phyloP scores from a whole-genome alignment of 1,284 basidiomycete species.

The Tylopilus sp. region DNA sequence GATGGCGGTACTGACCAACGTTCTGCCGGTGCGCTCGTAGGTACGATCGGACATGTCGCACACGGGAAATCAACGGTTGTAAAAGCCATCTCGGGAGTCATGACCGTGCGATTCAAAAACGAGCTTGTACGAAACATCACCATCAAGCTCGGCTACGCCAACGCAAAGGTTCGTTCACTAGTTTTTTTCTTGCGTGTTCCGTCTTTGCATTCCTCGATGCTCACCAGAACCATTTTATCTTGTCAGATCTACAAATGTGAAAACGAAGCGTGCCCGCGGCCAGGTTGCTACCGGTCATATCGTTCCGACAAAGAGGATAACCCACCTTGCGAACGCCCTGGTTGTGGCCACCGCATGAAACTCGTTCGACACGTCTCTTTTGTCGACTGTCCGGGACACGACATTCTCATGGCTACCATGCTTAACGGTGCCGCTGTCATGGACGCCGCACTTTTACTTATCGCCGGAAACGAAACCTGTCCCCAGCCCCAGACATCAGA shows the following conservation, averaged over 20 bases:
- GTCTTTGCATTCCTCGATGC: not conserved
- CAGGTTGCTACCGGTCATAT: slow-evolving; percentile 92
- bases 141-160: slow-evolving; percentile 98
- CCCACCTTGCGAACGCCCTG: slow-evolving; percentile 89
- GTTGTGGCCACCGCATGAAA: slow-evolving; percentile 87
- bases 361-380: slow-evolving; percentile 94
- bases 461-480: slow-evolving; percentile 97
- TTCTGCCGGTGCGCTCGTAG: slow-evolving; percentile 37
- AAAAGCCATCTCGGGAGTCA: slow-evolving; percentile 98
- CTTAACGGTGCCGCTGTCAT: slow-evolving; percentile 99
- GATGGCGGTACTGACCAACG: slow-evolving; percentile 10
- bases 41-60: slow-evolving; percentile 94
- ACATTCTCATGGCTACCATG: slow-evolving; percentile 99
- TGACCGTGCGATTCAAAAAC: slow-evolving; percentile 99
- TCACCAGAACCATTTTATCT: slow-evolving; percentile 5
- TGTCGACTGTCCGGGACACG: slow-evolving; percentile 93
- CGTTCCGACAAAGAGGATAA: slow-evolving; percentile 90
- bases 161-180: slow-evolving; percentile 75
- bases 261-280: slow-evolving; percentile 87
- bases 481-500: slow-evolving; percentile 99
- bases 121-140: slow-evolving; percentile 98
- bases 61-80: slow-evolving; percentile 99
- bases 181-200: not conserved
- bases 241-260: slow-evolving; percentile 96
- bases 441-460: slow-evolving; percentile 93